Evolutionary conservation across 1,284 basidiomycete genomes (phyloP).

Genomic region (Bondarzewia mesenterica): DNA sequence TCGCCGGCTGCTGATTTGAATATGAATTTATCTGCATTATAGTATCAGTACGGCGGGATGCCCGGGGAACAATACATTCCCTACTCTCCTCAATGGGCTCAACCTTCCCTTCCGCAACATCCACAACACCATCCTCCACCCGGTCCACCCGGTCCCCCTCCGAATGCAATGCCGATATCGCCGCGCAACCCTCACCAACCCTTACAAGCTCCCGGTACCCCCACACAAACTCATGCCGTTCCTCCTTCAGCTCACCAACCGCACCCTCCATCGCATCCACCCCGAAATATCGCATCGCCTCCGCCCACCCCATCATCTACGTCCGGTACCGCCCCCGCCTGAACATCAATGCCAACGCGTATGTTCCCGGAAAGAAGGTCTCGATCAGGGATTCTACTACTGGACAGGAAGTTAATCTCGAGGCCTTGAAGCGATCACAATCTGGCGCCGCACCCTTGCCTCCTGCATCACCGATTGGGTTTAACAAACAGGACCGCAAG

Average conservation of each 20-base stretch:
- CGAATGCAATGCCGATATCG: constrained; percentile 46
- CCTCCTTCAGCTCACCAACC: constrained; percentile 41
- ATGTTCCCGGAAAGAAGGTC: constrained; percentile 51
- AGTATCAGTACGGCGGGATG: constrained; percentile 25
- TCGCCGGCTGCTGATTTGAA: constrained; percentile 3
- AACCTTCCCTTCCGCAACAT: constrained; percentile 29
- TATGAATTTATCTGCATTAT: neutral
- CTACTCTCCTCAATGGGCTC: constrained; percentile 21
- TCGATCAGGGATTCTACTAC: constrained; percentile 45
- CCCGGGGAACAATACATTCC: constrained; percentile 25
- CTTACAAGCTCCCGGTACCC: constrained; percentile 50
- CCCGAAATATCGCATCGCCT: constrained; percentile 48
- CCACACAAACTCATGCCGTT: constrained; percentile 51
- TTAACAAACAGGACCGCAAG: constrained; percentile 11
- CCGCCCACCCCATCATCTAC: constrained; percentile 58
- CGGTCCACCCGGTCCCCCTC: constrained; percentile 31
- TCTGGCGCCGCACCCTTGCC: constrained; percentile 1
- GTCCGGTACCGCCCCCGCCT: constrained; percentile 29
- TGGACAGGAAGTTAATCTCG: constrained; percentile 54
- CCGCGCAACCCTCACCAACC: constrained; percentile 51
- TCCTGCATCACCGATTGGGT: constrained; percentile 29
- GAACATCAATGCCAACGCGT: constrained; percentile 54
- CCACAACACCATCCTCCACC: constrained; percentile 22
- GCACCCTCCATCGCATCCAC: constrained; percentile 39
- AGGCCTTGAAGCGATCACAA: constrained; percentile 36